Evolutionary conservation across 768 basidiomycete species (phyloP).

Genomic region (Dictyophora rubrovolvata): DNA sequence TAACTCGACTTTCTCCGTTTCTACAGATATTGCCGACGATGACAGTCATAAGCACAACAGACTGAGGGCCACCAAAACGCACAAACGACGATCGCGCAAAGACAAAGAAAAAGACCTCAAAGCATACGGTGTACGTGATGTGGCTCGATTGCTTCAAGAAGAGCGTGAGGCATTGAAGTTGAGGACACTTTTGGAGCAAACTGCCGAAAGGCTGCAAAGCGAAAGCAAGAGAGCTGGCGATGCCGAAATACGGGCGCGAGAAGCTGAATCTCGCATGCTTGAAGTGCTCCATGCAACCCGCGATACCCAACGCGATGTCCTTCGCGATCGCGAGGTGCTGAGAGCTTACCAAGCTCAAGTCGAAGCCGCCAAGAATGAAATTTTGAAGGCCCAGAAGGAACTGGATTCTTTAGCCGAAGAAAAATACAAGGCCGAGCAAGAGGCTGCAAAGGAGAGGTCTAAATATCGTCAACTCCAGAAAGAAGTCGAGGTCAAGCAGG

Average conservation of each 20-base stretch:
- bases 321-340: constrained; percentile 2
- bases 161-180: background rate
- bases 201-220: background rate
- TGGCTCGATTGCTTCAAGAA: constrained; percentile 1
- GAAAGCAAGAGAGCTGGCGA: constrained; percentile 1
- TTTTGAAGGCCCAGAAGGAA: constrained; percentile 5
- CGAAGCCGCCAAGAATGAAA: constrained; percentile 2
- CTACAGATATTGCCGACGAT: background rate
- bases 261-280: constrained; percentile 4
- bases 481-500: constrained; percentile 5
- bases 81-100: background rate
- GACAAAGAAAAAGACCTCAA: background rate
- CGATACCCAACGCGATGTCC: background rate
- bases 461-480: background rate
- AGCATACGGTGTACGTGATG: background rate
- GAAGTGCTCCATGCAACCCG: background rate
- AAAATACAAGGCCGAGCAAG: constrained; percentile 1
- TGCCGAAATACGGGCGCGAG: constrained; percentile 5
- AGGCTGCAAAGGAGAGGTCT: constrained; percentile 4
- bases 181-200: background rate
- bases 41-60: constrained; percentile 4
- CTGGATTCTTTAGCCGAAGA: constrained; percentile 2
- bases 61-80: background rate
- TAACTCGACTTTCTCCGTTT: background rate
- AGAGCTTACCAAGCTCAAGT: constrained; percentile 6